Percentiles rank a stretch among this genome's conserved stretches.
Conservation (phyloP, 257 asterid genomes). For the Penstemon davidsonii region DNA sequence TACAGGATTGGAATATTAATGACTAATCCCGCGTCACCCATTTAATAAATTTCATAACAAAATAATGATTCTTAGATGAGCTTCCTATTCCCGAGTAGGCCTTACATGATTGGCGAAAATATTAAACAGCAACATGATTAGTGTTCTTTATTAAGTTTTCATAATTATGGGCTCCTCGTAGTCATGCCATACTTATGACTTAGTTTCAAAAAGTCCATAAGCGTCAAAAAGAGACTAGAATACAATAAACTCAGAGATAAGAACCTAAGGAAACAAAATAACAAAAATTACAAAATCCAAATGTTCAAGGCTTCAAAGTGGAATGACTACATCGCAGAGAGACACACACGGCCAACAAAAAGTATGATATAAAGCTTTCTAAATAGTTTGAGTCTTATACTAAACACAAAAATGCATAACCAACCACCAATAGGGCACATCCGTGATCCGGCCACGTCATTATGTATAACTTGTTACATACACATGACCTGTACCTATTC, state of each 20-base stretch:
- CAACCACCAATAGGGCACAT: background rate
- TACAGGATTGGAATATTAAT: slow-evolving; percentile 27
- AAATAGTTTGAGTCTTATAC: background rate
- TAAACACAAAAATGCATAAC: background rate
- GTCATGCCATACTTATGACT: too few relatives aligned
- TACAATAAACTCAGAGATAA: background rate
- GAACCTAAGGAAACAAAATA: background rate
- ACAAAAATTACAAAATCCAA: background rate
- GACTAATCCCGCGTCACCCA: slow-evolving; percentile 5
- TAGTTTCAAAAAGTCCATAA: background rate
- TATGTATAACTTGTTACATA: background rate
- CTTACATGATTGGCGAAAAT: background rate
- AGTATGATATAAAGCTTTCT: background rate
- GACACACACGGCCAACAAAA: background rate
- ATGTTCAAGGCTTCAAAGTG: background rate
- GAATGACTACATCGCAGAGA: background rate
- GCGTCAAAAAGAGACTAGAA: background rate
- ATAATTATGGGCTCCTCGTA: background rate
- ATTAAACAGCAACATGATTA: background rate
- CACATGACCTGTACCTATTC: background rate
- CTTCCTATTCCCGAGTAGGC: background rate
- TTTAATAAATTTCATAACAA: slow-evolving; percentile 4
- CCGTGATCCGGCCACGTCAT: too few relatives aligned
- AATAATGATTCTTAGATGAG: slow-evolving; percentile 5
- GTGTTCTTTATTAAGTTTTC: background rate